These are phyloP conservation scores for Diospyros kaki DNA, from an alignment of 148 eudicot species.

Conservation along the genomic window DNA sequence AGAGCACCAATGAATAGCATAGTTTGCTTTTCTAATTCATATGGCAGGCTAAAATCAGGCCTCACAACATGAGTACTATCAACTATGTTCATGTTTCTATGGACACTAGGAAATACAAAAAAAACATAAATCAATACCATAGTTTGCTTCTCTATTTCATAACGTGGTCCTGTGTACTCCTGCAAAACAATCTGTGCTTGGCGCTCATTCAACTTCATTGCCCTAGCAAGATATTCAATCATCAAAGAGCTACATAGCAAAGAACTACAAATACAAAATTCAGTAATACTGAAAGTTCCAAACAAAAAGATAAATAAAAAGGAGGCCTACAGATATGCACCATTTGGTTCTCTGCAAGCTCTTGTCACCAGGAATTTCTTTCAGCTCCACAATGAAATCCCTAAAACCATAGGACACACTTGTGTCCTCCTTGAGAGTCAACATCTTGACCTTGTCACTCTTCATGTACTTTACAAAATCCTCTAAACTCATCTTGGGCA, in stretches of 20 bases:
- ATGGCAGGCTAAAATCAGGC: no score
- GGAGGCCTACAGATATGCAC: conserved; percentile 26
- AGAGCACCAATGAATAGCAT: no score
- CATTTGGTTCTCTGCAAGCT: conserved; percentile 73
- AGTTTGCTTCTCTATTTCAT: conserved; percentile 61
- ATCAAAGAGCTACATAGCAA: conserved; percentile 13
- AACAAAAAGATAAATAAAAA: background rate
- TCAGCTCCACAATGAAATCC: conserved; percentile 74
- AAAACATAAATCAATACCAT: conserved; percentile 36
- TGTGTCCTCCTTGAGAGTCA: conserved; percentile 52
- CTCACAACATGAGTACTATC: no score
- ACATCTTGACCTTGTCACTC: conserved; percentile 58
- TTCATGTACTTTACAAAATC: conserved; percentile 51
- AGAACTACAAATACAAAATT: background rate
- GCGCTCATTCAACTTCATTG: conserved; percentile 52
- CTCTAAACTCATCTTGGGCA: conserved; percentile 61
- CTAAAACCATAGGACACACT: conserved; percentile 28
- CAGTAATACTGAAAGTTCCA: background rate
- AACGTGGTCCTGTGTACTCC: conserved; percentile 54
- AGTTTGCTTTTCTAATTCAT: no score
- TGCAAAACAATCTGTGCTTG: conserved; percentile 52
- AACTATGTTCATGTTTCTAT: background rate
- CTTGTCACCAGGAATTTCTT: conserved; percentile 70
- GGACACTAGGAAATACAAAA: background rate
- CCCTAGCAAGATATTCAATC: conserved; percentile 45